Evolutionary conservation across 2,329 filamentous ascomycete genomes (phyloP).

Genomic region (Arthrocladium fulminans): DNA sequence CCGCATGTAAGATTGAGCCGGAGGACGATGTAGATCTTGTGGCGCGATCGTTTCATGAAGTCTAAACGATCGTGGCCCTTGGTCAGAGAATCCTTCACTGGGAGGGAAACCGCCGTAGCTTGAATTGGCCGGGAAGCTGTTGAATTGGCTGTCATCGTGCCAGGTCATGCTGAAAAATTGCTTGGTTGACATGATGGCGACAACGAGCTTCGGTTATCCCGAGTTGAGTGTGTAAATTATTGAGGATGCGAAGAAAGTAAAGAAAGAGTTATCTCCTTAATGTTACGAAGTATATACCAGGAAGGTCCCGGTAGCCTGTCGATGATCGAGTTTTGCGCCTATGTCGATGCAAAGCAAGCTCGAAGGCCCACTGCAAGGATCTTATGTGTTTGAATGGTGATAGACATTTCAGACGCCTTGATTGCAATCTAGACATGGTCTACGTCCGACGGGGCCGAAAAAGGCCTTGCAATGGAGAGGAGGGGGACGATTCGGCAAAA

Average conservation of each 20-base stretch:
- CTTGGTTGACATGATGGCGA: neutral
- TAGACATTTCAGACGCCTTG: neutral
- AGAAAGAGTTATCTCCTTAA: neutral
- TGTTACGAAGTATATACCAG: neutral
- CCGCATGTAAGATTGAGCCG: neutral
- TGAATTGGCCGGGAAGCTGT: too few species aligned
- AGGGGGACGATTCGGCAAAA: neutral
- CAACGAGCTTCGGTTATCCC: neutral
- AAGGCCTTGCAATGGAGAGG: neutral
- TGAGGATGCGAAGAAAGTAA: neutral
- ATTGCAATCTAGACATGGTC: neutral
- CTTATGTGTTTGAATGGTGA: slow-evolving; percentile 2
- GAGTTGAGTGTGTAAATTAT: neutral
- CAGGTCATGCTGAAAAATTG: neutral
- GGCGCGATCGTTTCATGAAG: slow-evolving; percentile 2
- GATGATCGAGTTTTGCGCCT: neutral
- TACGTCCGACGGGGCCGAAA: neutral
- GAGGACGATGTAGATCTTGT: neutral
- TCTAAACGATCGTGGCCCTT: neutral
- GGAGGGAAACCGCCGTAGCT: neutral
- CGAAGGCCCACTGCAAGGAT: neutral
- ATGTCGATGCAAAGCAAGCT: neutral
- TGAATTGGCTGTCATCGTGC: too few species aligned
- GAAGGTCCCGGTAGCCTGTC: neutral
- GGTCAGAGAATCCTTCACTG: neutral